These are phyloP conservation scores for Ajuga chamaepitys DNA, from an alignment of 257 asterid species.

Conservation along the genomic window DNA sequence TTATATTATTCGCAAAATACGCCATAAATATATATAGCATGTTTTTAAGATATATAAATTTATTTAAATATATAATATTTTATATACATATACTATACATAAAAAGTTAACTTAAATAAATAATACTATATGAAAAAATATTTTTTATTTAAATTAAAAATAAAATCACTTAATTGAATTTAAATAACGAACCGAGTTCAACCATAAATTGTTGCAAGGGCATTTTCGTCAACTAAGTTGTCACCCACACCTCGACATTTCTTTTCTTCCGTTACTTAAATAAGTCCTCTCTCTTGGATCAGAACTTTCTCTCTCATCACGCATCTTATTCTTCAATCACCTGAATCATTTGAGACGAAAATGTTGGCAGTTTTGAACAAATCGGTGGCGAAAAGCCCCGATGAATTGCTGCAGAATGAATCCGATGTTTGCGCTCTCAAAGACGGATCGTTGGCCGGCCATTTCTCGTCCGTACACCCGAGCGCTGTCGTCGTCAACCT, in stretches of 20 bases:
- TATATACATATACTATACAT: too few relatives aligned
- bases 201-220: not conserved
- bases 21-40: too few relatives aligned
- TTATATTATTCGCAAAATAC: too few relatives aligned
- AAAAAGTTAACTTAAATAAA: too few relatives aligned
- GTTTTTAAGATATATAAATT: too few relatives aligned
- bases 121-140: too few relatives aligned
- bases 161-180: too few relatives aligned
- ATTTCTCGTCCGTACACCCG: constrained; percentile 56
- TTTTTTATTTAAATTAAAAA: too few relatives aligned
- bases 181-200: not conserved
- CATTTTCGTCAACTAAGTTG: not conserved
- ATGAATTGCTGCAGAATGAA: constrained; percentile 57
- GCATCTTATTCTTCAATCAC: not conserved
- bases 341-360: not conserved
- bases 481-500: constrained; percentile 69
- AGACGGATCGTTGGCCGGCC: constrained; percentile 64
- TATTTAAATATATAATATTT: too few relatives aligned
- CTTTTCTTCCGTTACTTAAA: not conserved
- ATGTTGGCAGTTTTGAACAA: constrained; percentile 85
- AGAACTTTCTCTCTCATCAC: too few relatives aligned
- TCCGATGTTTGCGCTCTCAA: constrained; percentile 48
- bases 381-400: constrained; percentile 84
- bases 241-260: not conserved
- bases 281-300: not conserved